These are phyloP conservation scores for Penicillium sp. DNA, from an alignment of 2,329 filamentous ascomycete genomes.

Conservation along the genomic window DNA sequence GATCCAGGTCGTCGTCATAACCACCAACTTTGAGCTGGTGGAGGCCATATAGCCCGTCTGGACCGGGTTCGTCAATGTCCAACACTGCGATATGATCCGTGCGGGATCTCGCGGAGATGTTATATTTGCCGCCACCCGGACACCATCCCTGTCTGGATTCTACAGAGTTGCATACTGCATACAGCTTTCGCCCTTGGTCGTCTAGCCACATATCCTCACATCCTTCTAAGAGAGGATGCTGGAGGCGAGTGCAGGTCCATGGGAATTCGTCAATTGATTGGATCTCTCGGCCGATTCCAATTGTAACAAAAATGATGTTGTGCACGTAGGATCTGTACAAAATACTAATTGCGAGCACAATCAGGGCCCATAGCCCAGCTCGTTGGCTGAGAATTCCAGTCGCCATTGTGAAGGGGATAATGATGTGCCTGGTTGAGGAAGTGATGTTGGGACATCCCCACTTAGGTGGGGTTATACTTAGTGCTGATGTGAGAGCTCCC, in stretches of 20 bases:
- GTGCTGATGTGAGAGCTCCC: slow-evolving; percentile 29
- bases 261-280: slow-evolving; percentile 32
- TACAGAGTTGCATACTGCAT: neutral
- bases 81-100: slow-evolving; percentile 28
- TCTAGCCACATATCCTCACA: slow-evolving; percentile 34
- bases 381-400: neutral
- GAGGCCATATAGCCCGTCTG: slow-evolving; percentile 19
- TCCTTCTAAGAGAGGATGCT: slow-evolving; percentile 26
- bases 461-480: slow-evolving; percentile 5
- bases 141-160: neutral
- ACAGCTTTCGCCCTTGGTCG: slow-evolving; percentile 1
- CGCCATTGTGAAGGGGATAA: neutral
- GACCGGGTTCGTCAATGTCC: slow-evolving; percentile 24
- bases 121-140: slow-evolving; percentile 16
- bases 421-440: neutral
- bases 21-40: neutral
- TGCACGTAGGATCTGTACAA: neutral
- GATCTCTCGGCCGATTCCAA: slow-evolving; percentile 20
- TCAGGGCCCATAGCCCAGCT: neutral
- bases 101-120: slow-evolving; percentile 20
- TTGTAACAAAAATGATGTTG: neutral
- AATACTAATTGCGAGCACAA: neutral
- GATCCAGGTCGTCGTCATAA: neutral
- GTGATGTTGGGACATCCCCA: neutral
- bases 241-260: slow-evolving; percentile 25